Evolutionary conservation across 2,329 filamentous ascomycete species (phyloP), one percentile per base, ranked within the genome.

Genomic region (Penicillium sp.): DNA sequence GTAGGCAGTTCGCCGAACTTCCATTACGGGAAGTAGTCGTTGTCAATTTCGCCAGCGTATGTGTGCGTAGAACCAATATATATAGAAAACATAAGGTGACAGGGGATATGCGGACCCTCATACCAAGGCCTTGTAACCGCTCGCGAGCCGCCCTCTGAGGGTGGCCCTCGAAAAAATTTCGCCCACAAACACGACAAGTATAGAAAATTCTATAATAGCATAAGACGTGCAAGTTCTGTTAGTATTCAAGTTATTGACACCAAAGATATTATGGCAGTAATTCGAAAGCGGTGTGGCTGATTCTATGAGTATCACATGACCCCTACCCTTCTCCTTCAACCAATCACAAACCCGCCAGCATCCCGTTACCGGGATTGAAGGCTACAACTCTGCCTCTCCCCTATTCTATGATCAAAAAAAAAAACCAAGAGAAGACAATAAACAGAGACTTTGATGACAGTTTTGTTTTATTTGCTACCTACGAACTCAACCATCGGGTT

Each of bases 291-390:
- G 49, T 51, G 31, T 26, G 20, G 2, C 1, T 7, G 7, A 26
- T 3, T 5, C 7, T 5, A 4, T 11, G 11, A 5, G 11, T 22
- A 7, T 45, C 42, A 53, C 50, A 45, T 53, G 50, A 47, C n/a
- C 32, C 9, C 9, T 29, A 8, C 20, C 9, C n/a, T 29, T n/a
- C 4, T 11, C 31, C 2, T 37, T 16, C 2, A 13, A 26, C 52
- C 52, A 55, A 55, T 55, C 46, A 55, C 14, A 54, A 40, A 22
- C n/a, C 13, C 10, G 29, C 14, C 16, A 44, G 10, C 38, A 55
- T 50, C 45, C 45, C 52, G 52, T 55, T 55, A 55, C 45, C 52
- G 52, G 52, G 45, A 55, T 55, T 29, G 45, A 43, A 31, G 2
- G 3, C 47, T 50, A 44, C 46, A 10, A 26, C 31, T 24, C 31